Evolutionary conservation across 225 moss, liverwort and hornwort genomes (phyloP), one percentile per base, ranked within the genome.

Genomic region (Ulota crispa): DNA sequence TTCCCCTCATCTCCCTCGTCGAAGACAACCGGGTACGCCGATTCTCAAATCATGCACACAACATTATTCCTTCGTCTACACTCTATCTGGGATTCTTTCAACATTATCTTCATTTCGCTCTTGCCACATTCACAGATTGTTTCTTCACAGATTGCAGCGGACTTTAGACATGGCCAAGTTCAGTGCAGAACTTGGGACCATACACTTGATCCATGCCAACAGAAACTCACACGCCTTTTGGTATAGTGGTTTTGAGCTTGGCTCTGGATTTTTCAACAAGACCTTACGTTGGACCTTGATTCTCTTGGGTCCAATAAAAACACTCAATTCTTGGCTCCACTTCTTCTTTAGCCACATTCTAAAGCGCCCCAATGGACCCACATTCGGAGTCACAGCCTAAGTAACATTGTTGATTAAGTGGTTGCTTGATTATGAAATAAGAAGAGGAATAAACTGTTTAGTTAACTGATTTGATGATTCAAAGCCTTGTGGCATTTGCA

Each of bases 1-100:
- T 97, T 64, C 97, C 97, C 39, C 94, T 97, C 77, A 97, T 97
- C 80, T 83, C 87, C 66, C 92, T 97, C 63, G 95, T 95, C 52
- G 97, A 97, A 91, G 94, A 90, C 83, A 92, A 88, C 85, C 86
- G 93, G 92, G 86, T 88, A 43, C 1, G 84, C 47, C 45, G 5
- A 31, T 60, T 70, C 75, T 74, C 75, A 62, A 30, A 55, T 43
- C 39, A 32, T 72, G 27, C 67, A 55, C 14, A 2, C 12, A 71
- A 28, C 2, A 64, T 78, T 68, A 2, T 14, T 13, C 21, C 68
- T 60, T 60, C 63, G 8, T 63, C 45, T 15, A 47, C 14, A 7
- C 8, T 31, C 20, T 31, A 45, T 76, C 31, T 76, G 23, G 31
- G 30, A 76, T 63, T 63, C 45, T 76, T 27, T n/a, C 63, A 65